Evolutionary conservation across 176 grass and related monocot genomes (phyloP).

Genomic region (Eragrostis nindensis): DNA sequence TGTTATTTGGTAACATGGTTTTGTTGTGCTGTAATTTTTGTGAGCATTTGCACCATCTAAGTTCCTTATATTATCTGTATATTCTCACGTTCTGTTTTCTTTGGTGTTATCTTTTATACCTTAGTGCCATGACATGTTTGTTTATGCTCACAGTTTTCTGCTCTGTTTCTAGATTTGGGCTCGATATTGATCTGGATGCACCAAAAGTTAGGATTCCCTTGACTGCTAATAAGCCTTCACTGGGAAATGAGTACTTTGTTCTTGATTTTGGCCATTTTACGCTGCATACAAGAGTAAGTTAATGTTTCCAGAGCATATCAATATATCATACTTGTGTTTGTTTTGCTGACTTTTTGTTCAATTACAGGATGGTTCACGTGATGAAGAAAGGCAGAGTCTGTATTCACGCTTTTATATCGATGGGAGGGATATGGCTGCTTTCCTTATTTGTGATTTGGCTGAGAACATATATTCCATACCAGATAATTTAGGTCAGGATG

Average conservation of each 20-base stretch:
- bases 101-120: constrained; percentile 15
- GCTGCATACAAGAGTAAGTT: constrained; percentile 83
- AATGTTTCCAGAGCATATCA: constrained; percentile 8
- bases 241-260: constrained; percentile 62
- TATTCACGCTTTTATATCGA: constrained; percentile 92
- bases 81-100: not conserved
- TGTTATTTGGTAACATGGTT: not conserved
- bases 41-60: not conserved
- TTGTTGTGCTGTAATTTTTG: not conserved
- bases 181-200: constrained; percentile 98
- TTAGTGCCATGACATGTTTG: constrained; percentile 15
- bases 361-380: constrained; percentile 62
- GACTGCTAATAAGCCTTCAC: constrained; percentile 38
- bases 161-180: constrained; percentile 73
- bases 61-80: constrained; percentile 5
- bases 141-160: constrained; percentile 42
- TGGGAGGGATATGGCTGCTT: constrained; percentile 98
- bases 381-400: constrained; percentile 79
- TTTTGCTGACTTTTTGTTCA: constrained; percentile 38
- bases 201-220: constrained; percentile 95
- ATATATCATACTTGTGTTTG: constrained; percentile 42
- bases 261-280: constrained; percentile 99
- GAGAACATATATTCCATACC: constrained; percentile 41
- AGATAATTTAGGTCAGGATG: constrained; percentile 46
- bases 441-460: constrained; percentile 63